A percentile compares a stretch with the other conserved stretches of the same genome.
Conservation (phyloP, 2,329 filamentous ascomycete genomes). For the Aspergillus sclerotialis region DNA sequence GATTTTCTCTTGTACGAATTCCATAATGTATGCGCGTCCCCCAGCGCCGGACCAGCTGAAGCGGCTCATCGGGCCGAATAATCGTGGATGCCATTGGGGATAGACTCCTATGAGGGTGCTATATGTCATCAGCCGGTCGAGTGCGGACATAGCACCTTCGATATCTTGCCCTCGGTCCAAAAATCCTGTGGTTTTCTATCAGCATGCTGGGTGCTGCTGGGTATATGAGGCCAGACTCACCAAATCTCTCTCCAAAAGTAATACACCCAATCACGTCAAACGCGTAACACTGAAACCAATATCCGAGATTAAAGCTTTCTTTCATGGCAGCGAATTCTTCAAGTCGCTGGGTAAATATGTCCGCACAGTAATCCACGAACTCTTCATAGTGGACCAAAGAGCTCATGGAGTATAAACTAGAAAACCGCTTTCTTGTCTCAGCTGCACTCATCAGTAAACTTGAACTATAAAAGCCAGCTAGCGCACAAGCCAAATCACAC, state of each 20-base stretch:
- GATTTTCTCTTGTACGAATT: conserved; percentile 28
- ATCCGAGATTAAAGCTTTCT: conserved; percentile 27
- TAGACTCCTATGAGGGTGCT: conserved; percentile 38
- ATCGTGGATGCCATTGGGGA: conserved; percentile 29
- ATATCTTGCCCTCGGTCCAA: conserved; percentile 43
- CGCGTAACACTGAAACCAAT: conserved; percentile 33
- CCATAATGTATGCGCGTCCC: conserved; percentile 26
- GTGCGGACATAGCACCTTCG: conserved; percentile 33
- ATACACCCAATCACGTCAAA: conserved; percentile 46
- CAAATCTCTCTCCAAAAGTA: conserved; percentile 31
- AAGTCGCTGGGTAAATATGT: conserved; percentile 34
- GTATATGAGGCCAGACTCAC: conserved; percentile 7
- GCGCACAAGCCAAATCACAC: conserved; percentile 6
- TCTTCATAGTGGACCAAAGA: conserved; percentile 43
- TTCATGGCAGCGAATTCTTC: conserved; percentile 26
- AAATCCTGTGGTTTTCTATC: conserved; percentile 36
- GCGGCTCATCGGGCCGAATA: conserved; percentile 24
- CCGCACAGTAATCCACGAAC: conserved; percentile 43
- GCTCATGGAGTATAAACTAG: conserved; percentile 43
- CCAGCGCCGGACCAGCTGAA: conserved; percentile 23
- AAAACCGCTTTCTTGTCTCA: conserved; percentile 32
- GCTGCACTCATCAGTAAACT: conserved; percentile 13
- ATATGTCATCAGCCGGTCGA: conserved; percentile 32
- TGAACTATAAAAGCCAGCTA: too few relatives aligned
- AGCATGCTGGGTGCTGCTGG: background rate